Conservation (phyloP, 371 early-diverging fungal species). For the Haplosporangium sp. region DNA sequence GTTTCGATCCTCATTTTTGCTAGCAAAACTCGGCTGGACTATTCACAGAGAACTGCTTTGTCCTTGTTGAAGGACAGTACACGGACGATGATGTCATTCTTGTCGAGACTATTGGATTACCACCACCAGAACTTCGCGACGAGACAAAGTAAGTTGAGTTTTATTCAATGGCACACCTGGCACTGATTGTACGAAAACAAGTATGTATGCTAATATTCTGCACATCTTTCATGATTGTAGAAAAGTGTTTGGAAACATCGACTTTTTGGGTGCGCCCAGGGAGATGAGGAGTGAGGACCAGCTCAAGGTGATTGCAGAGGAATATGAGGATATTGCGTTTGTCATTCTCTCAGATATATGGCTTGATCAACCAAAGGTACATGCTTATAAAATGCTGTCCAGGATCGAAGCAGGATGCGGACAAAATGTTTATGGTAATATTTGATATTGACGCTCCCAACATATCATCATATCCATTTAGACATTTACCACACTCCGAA, state of each 20-base stretch:
- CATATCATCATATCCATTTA: conserved; percentile 6
- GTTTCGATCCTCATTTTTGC: background rate
- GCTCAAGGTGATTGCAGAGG: conserved; percentile 55
- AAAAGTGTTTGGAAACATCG: conserved; percentile 63
- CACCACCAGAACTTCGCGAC: conserved; percentile 78
- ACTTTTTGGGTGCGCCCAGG: conserved; percentile 68
- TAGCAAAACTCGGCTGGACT: conserved; percentile 73
- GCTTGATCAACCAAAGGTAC: conserved; percentile 84
- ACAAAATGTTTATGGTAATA: no score
- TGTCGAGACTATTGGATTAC: conserved; percentile 78
- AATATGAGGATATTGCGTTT: conserved; percentile 72
- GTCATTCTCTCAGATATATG: conserved; percentile 87
- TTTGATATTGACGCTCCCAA: no score
- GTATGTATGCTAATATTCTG: background rate
- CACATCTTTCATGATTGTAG: conserved; percentile 8
- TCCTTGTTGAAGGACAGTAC: conserved; percentile 83
- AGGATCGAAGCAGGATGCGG: no score
- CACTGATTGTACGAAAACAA: background rate
- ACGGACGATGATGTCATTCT: conserved; percentile 76
- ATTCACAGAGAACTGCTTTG: conserved; percentile 86
- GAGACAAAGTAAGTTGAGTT: conserved; percentile 61
- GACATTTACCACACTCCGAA: conserved; percentile 67
- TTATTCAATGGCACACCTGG: background rate
- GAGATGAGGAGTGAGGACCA: conserved; percentile 62
- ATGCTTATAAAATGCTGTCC: no score